Evolutionary conservation across 1,284 basidiomycete genomes (phyloP), one percentile per base, ranked within the genome.

Genomic region (Singerocomus rubriflavus): DNA sequence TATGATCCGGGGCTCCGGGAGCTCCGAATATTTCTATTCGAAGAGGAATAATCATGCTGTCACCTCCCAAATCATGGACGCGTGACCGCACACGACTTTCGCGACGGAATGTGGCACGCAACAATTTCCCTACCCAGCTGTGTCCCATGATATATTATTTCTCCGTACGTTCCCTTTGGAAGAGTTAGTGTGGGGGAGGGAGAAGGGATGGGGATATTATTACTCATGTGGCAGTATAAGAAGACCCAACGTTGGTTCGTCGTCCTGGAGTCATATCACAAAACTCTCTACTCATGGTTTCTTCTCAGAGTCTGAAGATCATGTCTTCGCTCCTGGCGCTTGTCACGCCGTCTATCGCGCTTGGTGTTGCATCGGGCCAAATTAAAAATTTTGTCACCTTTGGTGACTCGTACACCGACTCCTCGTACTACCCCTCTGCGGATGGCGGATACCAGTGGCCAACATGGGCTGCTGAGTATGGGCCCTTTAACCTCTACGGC

Each of bases 381-480:
- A 72, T 76, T 53, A 74, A 70, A 50, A 73, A 67, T 43, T 61
- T 75, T 13, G 73, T 72, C 42, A 73, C 73, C 1, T 76, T 76
- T 45, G 76, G 76, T 4, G 75, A 77, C 56, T 75, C 73, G 32
- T 77, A 76, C 56, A 72, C 76, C 3, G 76, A 77, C 51, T 55
- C 70, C 14, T 68, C 65, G 4, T 61, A 49, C 59, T 63, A 63
- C 30, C 57, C 54, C 33, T 27, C 51, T 31, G 70, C 67, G 7
- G 71, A 73, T 55, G 68, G 68, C 6, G 71, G 68, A 6, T 65
- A 64, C 35, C 60, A 71, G n/a, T 77, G 76, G 76, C 75, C 76
- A 7, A 63, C 69, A 8, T 75, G 72, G 54, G 74, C 70, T 8
- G 69, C 72, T 2, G 59, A 57, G 38, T 73, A 77, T 44, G 73